Evolutionary conservation across 2,329 filamentous ascomycete species (phyloP), one percentile per base, ranked within the genome.

Genomic region (Westerdykella ornata): DNA sequence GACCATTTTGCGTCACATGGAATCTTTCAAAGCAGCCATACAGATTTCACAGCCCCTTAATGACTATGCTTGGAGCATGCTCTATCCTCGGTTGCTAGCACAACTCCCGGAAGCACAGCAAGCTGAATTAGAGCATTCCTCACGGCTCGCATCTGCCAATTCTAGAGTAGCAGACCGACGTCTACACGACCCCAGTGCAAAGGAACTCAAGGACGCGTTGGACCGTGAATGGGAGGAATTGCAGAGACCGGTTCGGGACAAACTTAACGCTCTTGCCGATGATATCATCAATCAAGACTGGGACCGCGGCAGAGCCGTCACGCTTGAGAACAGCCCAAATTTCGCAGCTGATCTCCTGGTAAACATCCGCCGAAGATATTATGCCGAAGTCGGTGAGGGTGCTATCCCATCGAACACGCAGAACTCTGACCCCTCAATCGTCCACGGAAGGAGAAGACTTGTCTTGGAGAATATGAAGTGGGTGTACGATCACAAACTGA

Each of bases 381-480:
- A 84, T 58, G 71, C 73, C 15, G 73, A 79, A 35, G 66, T 80
- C 35, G 68, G 72, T 32, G 73, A 78, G 49, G 80, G 39, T 72
- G 74, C 39, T 68, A 68, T 30, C 68, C 69, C 35, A 67, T 43
- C 32, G 33, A 16, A 31, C 48, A 37, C 13, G 28, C 33, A 12
- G 41, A 35, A 5, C 37, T 29, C 14, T 17, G 34, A 34, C 34
- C 12, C 40, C 42, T 15, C 43, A 45, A 20, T 33, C 16, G 39
- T 49, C 18, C 31, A 38, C 20, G 35, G 43, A 35, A 72, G 74
- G 18, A 73, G 78, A 59, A 81, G 75, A 56, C 70, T 90, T 39
- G 84, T 82, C 1, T 67, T 92, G 51, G 85, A 90, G 58, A 88
- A 89, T 56, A 88, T 92, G 85, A 89, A 85, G 63, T 90, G 83